These are phyloP conservation scores for Aspergillus eucalypticola DNA, from an alignment of 2,329 filamentous ascomycete species.

Conservation along the genomic window DNA sequence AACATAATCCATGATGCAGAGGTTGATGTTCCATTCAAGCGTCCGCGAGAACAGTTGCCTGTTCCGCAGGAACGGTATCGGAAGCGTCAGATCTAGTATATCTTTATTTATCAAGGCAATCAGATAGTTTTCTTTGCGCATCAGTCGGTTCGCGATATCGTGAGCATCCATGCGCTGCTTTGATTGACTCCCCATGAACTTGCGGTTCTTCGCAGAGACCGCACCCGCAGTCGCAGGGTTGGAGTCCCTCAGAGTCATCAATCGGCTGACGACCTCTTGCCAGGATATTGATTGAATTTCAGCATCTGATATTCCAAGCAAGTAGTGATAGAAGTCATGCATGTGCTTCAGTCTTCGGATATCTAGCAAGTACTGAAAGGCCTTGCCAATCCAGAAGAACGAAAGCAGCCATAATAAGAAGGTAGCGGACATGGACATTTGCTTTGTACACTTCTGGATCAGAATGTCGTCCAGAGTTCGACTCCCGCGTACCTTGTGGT, in stretches of 20 bases:
- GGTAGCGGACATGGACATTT: constrained; percentile 75
- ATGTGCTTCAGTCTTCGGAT: constrained; percentile 72
- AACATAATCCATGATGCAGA: constrained; percentile 88
- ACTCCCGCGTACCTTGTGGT: constrained; percentile 67
- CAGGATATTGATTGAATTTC: constrained; percentile 95
- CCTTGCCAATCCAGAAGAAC: constrained; percentile 81
- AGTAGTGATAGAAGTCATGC: constrained; percentile 80
- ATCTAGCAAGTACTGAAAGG: constrained; percentile 72
- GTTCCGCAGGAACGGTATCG: constrained; percentile 77
- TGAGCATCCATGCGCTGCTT: constrained; percentile 94
- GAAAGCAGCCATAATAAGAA: constrained; percentile 79
- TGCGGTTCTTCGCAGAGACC: constrained; percentile 59
- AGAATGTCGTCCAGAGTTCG: constrained; percentile 63
- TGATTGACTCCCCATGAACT: constrained; percentile 75
- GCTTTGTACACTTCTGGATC: constrained; percentile 71
- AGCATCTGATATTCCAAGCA: constrained; percentile 77
- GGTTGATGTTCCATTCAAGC: constrained; percentile 87
- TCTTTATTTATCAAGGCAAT: constrained; percentile 98
- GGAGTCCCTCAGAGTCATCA: constrained; percentile 80
- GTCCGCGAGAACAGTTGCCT: constrained; percentile 85
- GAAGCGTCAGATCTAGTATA: constrained; percentile 80
- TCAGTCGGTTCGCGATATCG: constrained; percentile 93
- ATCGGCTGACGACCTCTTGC: constrained; percentile 82
- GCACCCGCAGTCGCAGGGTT: constrained; percentile 79
- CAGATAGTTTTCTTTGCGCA: constrained; percentile 95